Evolutionary conservation across 352 stramenopile genomes (phyloP), one percentile per base, ranked within the genome.

Genomic region (Pythium brachiatum): DNA sequence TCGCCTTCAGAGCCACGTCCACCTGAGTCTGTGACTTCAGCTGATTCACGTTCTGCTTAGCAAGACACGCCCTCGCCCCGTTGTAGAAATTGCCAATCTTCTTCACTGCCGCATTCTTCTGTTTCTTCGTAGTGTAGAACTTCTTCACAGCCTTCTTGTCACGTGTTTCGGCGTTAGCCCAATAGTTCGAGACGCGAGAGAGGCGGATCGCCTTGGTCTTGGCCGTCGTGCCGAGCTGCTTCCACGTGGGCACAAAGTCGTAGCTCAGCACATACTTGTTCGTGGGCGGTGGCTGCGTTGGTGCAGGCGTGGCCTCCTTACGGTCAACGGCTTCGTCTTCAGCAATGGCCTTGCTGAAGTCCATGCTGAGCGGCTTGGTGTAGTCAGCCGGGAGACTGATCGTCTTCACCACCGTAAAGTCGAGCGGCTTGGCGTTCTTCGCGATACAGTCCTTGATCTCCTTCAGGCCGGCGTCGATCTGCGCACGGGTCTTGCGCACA

Each of bases 31-130:
- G 31, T 8, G 27, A 39, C 31, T 55, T 55, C 12, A 6, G n/a
- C 31, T 32, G n/a, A 12, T 23, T 16, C 18, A 36, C 56, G 15
- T 31, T 7, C 27, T 60, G 46, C 56, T 62, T 62, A 29, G 25
- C 27, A 31, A 64, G 46, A 23, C 57, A 64, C 18, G 29, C 48
- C n/a, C 57, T 52, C 15, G 57, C 57, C 20, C 29, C 46, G 34
- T 41, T 32, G 36, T 64, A 64, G 36, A 52, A 64, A 20, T 52
- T 36, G 23, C 52, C 57, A 18, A 64, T 39, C 46, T 53, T 56
- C 20, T 13, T 13, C 4, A 15, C 25, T 5, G 46, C 57, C 23
- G n/a, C 48, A n/a, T 52, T 43, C 12, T 62, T 8, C 3, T 46
- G 25, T 7, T n/a, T n/a, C 18, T 1, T 13, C 1, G 29, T 44